A percentile compares a stretch with the other conserved stretches of the same genome.
Conservation (phyloP, 2,329 filamentous ascomycete genomes). For the Fusarium hainanense region DNA sequence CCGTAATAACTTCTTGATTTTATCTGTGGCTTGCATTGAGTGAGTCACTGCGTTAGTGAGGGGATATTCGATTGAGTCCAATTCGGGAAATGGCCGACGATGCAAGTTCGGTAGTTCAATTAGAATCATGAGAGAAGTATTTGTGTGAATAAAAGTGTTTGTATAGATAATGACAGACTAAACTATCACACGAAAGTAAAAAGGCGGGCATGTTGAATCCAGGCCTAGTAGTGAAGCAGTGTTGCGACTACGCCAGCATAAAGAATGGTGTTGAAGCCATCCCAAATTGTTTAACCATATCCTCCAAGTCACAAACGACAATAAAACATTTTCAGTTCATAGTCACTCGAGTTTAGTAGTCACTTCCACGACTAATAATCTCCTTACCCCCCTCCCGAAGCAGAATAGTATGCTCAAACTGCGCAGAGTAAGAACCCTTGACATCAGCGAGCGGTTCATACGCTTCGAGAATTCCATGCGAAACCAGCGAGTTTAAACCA, state of each 20-base stretch:
- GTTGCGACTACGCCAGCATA: slow-evolving; percentile 10
- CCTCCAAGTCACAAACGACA: background rate
- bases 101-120: background rate
- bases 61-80: slow-evolving; percentile 1
- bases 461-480: slow-evolving; percentile 66
- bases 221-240: slow-evolving; percentile 1
- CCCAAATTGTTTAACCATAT: slow-evolving; percentile 23
- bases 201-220: slow-evolving; percentile 29
- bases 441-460: slow-evolving; percentile 68
- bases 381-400: slow-evolving; percentile 60
- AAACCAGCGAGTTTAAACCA: slow-evolving; percentile 67
- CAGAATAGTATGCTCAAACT: slow-evolving; percentile 70
- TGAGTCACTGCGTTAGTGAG: background rate
- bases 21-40: background rate
- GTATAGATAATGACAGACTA: slow-evolving; percentile 13
- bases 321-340: slow-evolving; percentile 37
- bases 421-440: slow-evolving; percentile 70
- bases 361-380: slow-evolving; percentile 63
- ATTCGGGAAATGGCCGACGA: background rate
- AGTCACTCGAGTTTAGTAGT: slow-evolving; percentile 61
- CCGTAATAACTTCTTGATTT: too few species aligned
- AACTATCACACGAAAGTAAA: slow-evolving; percentile 23
- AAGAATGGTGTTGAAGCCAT: slow-evolving; percentile 16
- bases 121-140: too few species aligned
- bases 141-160: background rate